Percentiles rank a stretch among this genome's conserved stretches.
phyloP scores from a whole-genome alignment of 2,329 filamentous ascomycete genomes.

The Botrytis paeoniae region DNA sequence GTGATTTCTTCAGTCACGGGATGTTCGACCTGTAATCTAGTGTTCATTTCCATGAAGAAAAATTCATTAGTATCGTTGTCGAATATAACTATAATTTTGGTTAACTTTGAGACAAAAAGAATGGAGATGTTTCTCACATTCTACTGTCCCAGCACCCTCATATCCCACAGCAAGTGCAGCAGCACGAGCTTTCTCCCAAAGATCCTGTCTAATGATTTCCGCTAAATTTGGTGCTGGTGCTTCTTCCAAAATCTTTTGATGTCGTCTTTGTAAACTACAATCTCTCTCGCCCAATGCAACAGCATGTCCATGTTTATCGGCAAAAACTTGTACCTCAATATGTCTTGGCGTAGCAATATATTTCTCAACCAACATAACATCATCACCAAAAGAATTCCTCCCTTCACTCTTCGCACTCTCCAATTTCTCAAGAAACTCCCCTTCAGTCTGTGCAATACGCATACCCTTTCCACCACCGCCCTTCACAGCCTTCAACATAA shows the following conservation, averaged over 20 bases:
- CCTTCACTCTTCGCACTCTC: conserved; percentile 73
- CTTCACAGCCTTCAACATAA: conserved; percentile 75
- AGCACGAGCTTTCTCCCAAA: conserved; percentile 65
- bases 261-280: conserved; percentile 80
- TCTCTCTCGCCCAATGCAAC: conserved; percentile 85
- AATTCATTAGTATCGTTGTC: conserved; percentile 79
- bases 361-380: conserved; percentile 80
- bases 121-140: conserved; percentile 56
- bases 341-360: conserved; percentile 78
- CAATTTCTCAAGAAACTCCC: conserved; percentile 69
- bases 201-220: conserved; percentile 54
- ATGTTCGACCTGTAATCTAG: conserved; percentile 92
- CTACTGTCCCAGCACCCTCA: conserved; percentile 83
- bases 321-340: conserved; percentile 89
- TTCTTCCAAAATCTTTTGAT: conserved; percentile 91
- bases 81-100: conserved; percentile 64
- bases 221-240: conserved; percentile 72
- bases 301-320: conserved; percentile 73
- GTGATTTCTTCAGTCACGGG: conserved; percentile 84
- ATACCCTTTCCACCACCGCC: conserved; percentile 85
- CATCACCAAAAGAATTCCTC: conserved; percentile 75
- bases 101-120: not conserved
- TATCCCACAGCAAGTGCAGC: conserved; percentile 76
- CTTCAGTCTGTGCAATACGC: conserved; percentile 65
- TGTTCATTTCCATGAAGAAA: conserved; percentile 82